Percentiles rank a stretch among this genome's conserved stretches.
phyloP scores from a whole-genome alignment of 768 basidiomycete genomes.

The Thelephora ganbajun region DNA sequence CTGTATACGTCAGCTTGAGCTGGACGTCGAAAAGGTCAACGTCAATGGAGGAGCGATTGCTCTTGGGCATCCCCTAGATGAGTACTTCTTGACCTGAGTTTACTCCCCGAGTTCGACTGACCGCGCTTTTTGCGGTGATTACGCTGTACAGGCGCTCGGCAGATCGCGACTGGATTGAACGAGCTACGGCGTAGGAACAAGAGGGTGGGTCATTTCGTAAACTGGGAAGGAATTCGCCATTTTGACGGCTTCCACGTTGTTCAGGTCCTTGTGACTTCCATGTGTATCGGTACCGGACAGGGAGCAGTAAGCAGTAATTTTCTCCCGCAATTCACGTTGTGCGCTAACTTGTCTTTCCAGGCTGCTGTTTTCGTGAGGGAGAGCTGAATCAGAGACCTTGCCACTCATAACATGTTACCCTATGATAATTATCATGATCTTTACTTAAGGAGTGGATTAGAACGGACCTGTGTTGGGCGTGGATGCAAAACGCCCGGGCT shows the following conservation, averaged over 20 bases:
- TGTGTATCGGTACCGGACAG: conserved; percentile 90
- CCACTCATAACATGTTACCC: too few relatives aligned
- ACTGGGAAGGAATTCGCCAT: conserved; percentile 3
- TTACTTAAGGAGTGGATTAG: too few relatives aligned
- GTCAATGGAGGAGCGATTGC: conserved; percentile 89
- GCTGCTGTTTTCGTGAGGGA: conserved; percentile 17
- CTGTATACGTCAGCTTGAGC: conserved; percentile 46
- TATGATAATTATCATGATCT: too few relatives aligned
- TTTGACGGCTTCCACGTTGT: conserved; percentile 3
- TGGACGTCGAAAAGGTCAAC: conserved; percentile 60
- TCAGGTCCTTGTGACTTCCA: conserved; percentile 71
- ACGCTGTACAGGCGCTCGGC: conserved; percentile 78
- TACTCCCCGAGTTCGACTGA: conserved; percentile 8
- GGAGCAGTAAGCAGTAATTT: conserved; percentile 81
- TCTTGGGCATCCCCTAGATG: conserved; percentile 71
- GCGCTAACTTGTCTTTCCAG: background rate
- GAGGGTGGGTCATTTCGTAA: conserved; percentile 31
- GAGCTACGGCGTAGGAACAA: conserved; percentile 55
- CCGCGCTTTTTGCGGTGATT: conserved; percentile 9
- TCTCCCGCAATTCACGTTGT: conserved; percentile 33
- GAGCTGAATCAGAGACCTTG: conserved; percentile 1
- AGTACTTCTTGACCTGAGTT: conserved; percentile 19
- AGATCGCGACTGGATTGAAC: conserved; percentile 72
- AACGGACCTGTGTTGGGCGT: too few relatives aligned
- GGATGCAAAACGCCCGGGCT: too few relatives aligned